Base-by-base conservation (phyloP, 176 grass and related monocot species). In the Cymbopogon citratus region DNA sequence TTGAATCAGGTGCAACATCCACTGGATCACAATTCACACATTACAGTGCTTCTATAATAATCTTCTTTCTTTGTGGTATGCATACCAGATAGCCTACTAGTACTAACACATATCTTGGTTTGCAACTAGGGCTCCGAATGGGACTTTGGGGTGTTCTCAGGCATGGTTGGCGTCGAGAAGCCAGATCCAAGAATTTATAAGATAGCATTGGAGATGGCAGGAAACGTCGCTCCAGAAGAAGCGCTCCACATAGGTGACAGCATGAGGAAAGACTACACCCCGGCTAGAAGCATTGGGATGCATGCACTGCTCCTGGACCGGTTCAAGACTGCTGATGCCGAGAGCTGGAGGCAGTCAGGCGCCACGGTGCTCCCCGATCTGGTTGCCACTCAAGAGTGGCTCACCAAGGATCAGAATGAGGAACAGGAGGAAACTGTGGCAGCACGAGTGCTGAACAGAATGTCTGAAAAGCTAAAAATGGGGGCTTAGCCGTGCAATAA, bases 191-290 rank as follows among this genome's bases (percentile, higher is more conserved):
- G 5, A 10, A 93, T 99, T 36, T 99, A 91, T 49, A 84, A 90
- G 81, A 91, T 99, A 23, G 96, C 96, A 9, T 62, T 99, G 62
- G 90, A 93, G 43, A 98, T 89, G 90, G 96, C 92, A 19, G 96
- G 90, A 63, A 91, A 88, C 21, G 12, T 98, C 0, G 57, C 85
- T 0, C 90, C 96, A 29, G 86, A 80, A 80, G 63, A 83, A 63
- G 62, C 74, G 0, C 89, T 99, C 9, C 96, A 99, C 76, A 90
- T 99, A 24, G 96, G 90, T 3, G 96, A 99, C 70, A 99, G 96
- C 77, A 90, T 93, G 80, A 87, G 92, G 63, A 99, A 99, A 82
- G 92, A 95, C 69, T 95, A 95, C 60, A 21, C 84, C 12, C 90
- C 92, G 7, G 92, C 92, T 16, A 77, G 88, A 12, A 87, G 82